Evolutionary conservation across 768 basidiomycete genomes (phyloP), one percentile per base, ranked within the genome.

Genomic region (Tubosaeta sp.): DNA sequence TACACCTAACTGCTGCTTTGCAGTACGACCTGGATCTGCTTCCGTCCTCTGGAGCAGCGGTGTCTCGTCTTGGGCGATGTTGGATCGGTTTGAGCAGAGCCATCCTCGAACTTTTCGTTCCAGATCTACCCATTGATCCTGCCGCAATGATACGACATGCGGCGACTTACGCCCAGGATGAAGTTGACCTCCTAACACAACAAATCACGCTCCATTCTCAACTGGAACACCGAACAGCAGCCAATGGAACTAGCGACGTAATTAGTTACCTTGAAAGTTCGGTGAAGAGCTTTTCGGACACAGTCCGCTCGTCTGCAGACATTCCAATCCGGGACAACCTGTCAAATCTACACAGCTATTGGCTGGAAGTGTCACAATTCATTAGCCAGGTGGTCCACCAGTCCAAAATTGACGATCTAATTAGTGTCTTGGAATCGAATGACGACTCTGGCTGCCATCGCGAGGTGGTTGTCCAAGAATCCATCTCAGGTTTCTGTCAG

Each of bases 71-170:
- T 8, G 82, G 78, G 11, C 64, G 64, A 17, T 66, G 72, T 41
- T 95, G 86, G 83, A 72, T 91, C 31, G 77, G 76, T 1, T 63
- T 89, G 45, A 77, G 80, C 42, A 75, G 74, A 16, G 58, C 84
- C 49, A 67, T 94, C 25, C 65, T 92, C 22, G 74, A 85, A 4
- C 77, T 95, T 17, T 86, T 86, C 62, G 75, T 98, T 35, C 93
- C 97, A 0, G 80, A 91, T 65, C 72, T 81, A 2, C 92, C 95
- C 3, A 71, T 97, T 45, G 97, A 99, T 66, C 97, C 97, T 26
- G 83, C 85, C 7, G 83, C 83, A 22, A 77, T 85, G 32, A 76
- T 83, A 49, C 76, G 72, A 46, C 78, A 73, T 44, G 71, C 73
- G 0, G 61, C 62, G 2, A 66, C 72, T 29, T 80, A 83, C 27